A percentile compares a stretch with the other conserved stretches of the same genome.
These are phyloP conservation scores for Calocybe gangraenosa DNA, from an alignment of 768 basidiomycete species.

Conservation along the genomic window DNA sequence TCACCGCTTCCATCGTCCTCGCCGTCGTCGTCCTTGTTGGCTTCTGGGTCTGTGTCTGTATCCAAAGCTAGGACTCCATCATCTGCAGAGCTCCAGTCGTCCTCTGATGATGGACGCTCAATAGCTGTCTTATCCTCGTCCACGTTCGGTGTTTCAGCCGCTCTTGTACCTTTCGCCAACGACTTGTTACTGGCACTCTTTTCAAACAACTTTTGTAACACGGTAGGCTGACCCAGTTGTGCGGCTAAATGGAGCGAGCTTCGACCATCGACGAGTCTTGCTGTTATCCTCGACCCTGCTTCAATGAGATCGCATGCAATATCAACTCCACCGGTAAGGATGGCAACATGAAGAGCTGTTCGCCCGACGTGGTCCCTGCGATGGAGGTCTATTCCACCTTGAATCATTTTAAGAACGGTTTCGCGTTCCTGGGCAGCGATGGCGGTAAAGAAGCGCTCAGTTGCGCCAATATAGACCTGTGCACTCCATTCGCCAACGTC, in stretches of 20 bases:
- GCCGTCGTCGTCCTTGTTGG: constrained; percentile 18
- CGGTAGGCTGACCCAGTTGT: constrained; percentile 34
- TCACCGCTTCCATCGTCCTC: background rate
- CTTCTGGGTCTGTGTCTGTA: constrained; percentile 16
- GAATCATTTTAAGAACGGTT: constrained; percentile 34
- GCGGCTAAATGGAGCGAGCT: constrained; percentile 54
- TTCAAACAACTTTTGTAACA: constrained; percentile 50
- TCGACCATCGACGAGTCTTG: constrained; percentile 53
- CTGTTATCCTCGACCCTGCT: constrained; percentile 50
- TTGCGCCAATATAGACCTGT: constrained; percentile 53
- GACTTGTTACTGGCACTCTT: constrained; percentile 9
- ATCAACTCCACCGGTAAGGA: constrained; percentile 40
- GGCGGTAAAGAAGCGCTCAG: constrained; percentile 53
- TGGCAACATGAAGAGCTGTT: constrained; percentile 54
- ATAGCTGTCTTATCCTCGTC: background rate
- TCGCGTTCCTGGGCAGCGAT: constrained; percentile 43
- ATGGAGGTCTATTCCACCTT: constrained; percentile 42
- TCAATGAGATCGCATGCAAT: constrained; percentile 50
- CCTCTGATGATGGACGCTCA: constrained; percentile 29
- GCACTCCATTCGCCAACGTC: constrained; percentile 64
- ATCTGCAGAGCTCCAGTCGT: constrained; percentile 47
- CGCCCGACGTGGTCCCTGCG: constrained; percentile 61
- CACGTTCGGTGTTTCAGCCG: constrained; percentile 10
- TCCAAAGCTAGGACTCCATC: constrained; percentile 20
- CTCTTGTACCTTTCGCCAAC: background rate